Evolutionary conservation across 805 yeast genomes (phyloP).

Genomic region (Yarrowia sp.): DNA sequence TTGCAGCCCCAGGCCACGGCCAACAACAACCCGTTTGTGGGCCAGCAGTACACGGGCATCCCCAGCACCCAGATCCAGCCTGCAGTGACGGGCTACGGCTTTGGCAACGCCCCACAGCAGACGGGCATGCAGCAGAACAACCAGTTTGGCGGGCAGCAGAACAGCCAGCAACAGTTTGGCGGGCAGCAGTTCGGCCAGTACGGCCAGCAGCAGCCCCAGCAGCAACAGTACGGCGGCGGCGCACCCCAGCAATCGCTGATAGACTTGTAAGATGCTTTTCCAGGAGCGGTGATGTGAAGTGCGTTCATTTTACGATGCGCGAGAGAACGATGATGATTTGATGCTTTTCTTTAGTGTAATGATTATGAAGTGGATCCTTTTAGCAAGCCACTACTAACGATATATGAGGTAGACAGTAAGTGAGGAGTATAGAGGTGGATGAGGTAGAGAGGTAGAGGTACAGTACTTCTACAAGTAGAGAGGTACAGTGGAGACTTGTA

Average conservation of each 20-base stretch:
- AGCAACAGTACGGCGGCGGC: constrained; percentile 34
- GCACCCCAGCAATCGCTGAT: constrained; percentile 38
- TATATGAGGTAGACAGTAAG: neutral
- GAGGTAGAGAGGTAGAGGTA: neutral
- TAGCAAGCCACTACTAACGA: constrained; percentile 20
- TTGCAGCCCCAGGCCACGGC: constrained; percentile 46
- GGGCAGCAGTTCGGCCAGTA: constrained; percentile 40
- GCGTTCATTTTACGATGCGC: too few species aligned
- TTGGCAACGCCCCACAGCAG: constrained; percentile 72
- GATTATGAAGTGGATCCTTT: constrained; percentile 34
- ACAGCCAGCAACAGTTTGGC: constrained; percentile 41
- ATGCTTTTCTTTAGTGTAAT: constrained; percentile 38
- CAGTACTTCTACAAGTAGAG: too few species aligned
- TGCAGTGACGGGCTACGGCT: constrained; percentile 91
- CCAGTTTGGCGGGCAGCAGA: constrained; percentile 41
- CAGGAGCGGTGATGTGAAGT: neutral
- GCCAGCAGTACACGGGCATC: constrained; percentile 75
- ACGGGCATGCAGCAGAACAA: constrained; percentile 37
- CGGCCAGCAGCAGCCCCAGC: constrained; percentile 40
- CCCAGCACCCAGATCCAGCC: constrained; percentile 72
- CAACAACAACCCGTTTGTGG: constrained; percentile 63
- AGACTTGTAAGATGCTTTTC: constrained; percentile 27
- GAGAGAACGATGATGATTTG: constrained; percentile 17
- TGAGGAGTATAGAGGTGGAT: neutral
- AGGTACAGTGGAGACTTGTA: too few species aligned